Evolutionary conservation across 176 grass and related monocot species (phyloP).

Genomic region (Eleusine coracana): DNA sequence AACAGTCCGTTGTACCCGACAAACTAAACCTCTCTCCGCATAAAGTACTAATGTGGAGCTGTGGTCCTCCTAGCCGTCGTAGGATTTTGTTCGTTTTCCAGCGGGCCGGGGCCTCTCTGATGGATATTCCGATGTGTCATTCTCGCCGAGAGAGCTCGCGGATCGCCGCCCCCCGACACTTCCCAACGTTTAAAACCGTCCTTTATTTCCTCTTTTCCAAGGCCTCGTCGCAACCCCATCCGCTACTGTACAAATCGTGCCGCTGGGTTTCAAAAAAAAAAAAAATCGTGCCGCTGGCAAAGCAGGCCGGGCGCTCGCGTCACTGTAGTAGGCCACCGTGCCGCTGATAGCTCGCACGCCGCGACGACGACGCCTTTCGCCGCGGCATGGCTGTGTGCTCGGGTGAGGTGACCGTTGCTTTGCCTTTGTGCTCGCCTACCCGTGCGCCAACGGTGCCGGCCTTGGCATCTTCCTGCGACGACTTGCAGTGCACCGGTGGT

Average conservation of each 20-base stretch:
- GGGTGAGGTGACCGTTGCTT: slow-evolving; percentile 35
- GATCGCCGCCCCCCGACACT: neutral
- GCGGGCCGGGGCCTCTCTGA: neutral
- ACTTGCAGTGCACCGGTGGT: neutral
- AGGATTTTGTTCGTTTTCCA: slow-evolving; percentile 13
- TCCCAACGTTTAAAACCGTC: slow-evolving; percentile 42
- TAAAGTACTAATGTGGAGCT: neutral
- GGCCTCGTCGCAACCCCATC: neutral
- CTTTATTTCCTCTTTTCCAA: too few species aligned
- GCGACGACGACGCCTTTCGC: too few species aligned
- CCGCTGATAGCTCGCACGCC: neutral
- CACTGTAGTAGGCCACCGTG: slow-evolving; percentile 9
- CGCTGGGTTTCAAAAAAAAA: too few species aligned
- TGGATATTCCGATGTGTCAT: slow-evolving; percentile 36
- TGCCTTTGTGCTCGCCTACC: neutral
- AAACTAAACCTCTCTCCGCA: neutral
- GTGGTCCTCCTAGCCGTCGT: neutral
- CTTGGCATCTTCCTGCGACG: neutral
- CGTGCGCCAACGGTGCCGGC: neutral
- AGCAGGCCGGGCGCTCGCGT: neutral
- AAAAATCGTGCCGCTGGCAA: neutral
- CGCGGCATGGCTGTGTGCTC: too few species aligned
- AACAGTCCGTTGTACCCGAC: neutral
- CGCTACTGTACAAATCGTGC: slow-evolving; percentile 26
- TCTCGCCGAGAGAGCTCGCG: slow-evolving; percentile 14